These are phyloP conservation scores for Phytophthora pinifolia DNA, from an alignment of 352 stramenopile genomes.

Conservation along the genomic window DNA sequence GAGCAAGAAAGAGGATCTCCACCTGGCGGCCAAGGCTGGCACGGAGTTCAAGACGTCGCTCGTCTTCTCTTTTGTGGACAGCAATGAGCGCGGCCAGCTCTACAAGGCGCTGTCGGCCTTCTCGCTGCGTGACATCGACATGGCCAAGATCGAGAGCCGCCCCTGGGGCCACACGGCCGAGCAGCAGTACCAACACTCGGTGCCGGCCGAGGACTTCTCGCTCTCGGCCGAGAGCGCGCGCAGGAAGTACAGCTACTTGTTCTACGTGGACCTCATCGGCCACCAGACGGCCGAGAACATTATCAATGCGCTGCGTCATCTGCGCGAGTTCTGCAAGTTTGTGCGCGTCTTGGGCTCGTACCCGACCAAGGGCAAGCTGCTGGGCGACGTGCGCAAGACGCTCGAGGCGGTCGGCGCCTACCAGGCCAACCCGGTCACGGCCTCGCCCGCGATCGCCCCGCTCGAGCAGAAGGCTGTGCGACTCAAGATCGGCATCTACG, in stretches of 20 bases:
- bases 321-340: slow-evolving; percentile 88
- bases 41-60: slow-evolving; percentile 82
- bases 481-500: slow-evolving; percentile 95
- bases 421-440: slow-evolving; percentile 27
- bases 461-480: slow-evolving; percentile 36
- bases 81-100: slow-evolving; percentile 67
- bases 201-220: slow-evolving; percentile 91
- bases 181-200: slow-evolving; percentile 41
- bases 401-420: slow-evolving; percentile 55
- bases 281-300: slow-evolving; percentile 76
- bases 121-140: slow-evolving; percentile 71
- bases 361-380: slow-evolving; percentile 70
- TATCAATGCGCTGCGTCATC: slow-evolving; percentile 79
- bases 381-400: slow-evolving; percentile 55
- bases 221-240: slow-evolving; percentile 69
- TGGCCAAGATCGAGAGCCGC: slow-evolving; percentile 80
- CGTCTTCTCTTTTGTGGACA: slow-evolving; percentile 80
- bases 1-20: slow-evolving; percentile 55
- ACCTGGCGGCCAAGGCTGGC: slow-evolving; percentile 33
- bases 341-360: slow-evolving; percentile 89
- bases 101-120: slow-evolving; percentile 77
- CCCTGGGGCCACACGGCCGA: slow-evolving; percentile 69
- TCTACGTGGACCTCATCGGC: slow-evolving; percentile 81
- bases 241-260: slow-evolving; percentile 83
- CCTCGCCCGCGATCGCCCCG: slow-evolving; percentile 26